Percentiles rank a stretch among this genome's conserved stretches.
Evolutionary conservation across 2,329 filamentous ascomycete genomes (phyloP).

Genomic region (Phialemoniopsis sp.): DNA sequence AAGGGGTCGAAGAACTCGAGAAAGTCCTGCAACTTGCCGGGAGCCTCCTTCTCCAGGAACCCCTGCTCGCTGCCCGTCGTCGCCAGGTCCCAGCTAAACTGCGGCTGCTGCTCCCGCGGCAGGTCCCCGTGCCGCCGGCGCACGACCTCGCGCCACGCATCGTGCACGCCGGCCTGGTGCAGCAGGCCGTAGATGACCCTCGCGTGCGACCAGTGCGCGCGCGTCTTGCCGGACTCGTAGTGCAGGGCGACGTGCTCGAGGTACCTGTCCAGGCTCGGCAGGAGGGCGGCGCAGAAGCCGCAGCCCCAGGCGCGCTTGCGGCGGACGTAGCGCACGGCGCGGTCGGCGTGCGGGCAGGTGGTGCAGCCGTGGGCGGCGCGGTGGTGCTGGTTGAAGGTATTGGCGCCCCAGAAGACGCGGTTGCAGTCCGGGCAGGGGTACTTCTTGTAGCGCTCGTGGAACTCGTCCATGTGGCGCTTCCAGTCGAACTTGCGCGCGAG

Average conservation of each 20-base stretch:
- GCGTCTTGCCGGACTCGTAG: constrained; percentile 59
- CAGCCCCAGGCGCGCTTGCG: constrained; percentile 65
- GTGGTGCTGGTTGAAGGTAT: constrained; percentile 66
- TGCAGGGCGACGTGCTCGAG: constrained; percentile 67
- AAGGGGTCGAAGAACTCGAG: constrained; percentile 61
- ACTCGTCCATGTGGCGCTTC: constrained; percentile 67
- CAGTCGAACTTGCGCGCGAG: constrained; percentile 67
- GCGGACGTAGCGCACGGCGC: constrained; percentile 53
- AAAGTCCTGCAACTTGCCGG: constrained; percentile 59
- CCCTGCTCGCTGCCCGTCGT: constrained; percentile 53
- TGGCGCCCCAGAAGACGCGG: constrained; percentile 64
- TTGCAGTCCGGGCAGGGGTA: constrained; percentile 67
- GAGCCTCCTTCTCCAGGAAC: constrained; percentile 58
- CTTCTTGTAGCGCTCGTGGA: constrained; percentile 64
- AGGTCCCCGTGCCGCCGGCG: constrained; percentile 35
- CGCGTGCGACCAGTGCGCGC: constrained; percentile 65
- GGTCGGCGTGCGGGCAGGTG: constrained; percentile 61
- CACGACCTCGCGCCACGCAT: constrained; percentile 57
- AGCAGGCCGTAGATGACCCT: constrained; percentile 64
- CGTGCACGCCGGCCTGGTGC: constrained; percentile 59
- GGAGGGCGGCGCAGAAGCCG: constrained; percentile 61
- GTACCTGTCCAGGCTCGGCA: constrained; percentile 61
- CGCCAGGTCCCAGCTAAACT: constrained; percentile 56
- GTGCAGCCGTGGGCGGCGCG: constrained; percentile 55
- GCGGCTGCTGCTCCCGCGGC: constrained; percentile 47